Evolutionary conservation across 768 basidiomycete genomes (phyloP).

Genomic region (Mycena rosella): DNA sequence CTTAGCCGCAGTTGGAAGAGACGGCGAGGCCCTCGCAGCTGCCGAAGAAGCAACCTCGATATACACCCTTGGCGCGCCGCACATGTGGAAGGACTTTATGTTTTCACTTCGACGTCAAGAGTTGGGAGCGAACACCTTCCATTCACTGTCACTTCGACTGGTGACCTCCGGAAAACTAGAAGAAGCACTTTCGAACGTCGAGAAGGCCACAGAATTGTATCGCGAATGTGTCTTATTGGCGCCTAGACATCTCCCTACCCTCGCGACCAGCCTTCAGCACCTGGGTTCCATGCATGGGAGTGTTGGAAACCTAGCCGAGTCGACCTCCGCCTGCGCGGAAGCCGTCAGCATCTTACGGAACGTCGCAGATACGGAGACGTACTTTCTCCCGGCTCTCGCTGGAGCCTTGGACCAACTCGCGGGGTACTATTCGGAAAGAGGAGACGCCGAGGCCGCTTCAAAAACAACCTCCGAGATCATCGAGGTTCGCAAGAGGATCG

Average conservation of each 20-base stretch:
- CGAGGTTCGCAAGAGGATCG: no score
- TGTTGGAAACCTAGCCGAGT: not conserved
- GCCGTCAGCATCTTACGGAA: constrained; percentile 1
- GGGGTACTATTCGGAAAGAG: no score
- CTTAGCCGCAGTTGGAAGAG: not conserved
- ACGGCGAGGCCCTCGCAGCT: not conserved
- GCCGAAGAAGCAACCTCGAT: not conserved
- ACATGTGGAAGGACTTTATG: not conserved
- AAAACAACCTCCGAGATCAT: no score
- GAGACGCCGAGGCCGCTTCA: no score
- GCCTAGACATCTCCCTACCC: constrained; percentile 3
- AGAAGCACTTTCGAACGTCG: not conserved
- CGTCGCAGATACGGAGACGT: not conserved
- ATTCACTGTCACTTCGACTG: not conserved
- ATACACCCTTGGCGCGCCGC: not conserved
- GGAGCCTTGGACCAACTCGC: not conserved
- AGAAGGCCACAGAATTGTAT: constrained; percentile 1
- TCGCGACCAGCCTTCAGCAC: constrained; percentile 4
- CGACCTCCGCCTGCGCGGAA: constrained; percentile 1
- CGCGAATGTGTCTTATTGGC: constrained; percentile 5
- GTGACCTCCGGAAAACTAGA: not conserved
- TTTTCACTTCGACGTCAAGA: not conserved
- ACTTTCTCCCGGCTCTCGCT: constrained; percentile 3
- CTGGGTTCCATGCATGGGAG: not conserved
- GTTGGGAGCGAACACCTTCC: constrained; percentile 2